Percentiles rank a stretch among this genome's conserved stretches.
Evolutionary conservation across 2,329 filamentous ascomycete species (phyloP).

Genomic region (Zarea fungicola): DNA sequence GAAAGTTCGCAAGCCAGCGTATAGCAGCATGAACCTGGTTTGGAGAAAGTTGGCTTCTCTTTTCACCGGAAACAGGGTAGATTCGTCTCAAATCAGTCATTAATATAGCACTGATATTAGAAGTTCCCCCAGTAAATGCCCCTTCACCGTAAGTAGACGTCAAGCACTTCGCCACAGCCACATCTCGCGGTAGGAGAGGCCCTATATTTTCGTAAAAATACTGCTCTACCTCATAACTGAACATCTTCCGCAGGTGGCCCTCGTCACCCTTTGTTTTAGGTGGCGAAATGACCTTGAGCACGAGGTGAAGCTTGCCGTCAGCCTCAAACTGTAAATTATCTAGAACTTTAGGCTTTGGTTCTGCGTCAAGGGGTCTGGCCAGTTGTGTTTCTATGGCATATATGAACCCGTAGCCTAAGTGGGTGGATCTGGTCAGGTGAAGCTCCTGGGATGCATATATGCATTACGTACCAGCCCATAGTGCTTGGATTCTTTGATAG

Average conservation of each 20-base stretch:
- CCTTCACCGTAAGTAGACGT: constrained; percentile 31
- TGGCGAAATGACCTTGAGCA: constrained; percentile 57
- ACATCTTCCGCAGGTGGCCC: constrained; percentile 59
- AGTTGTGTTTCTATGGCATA: constrained; percentile 45
- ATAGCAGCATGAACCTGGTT: constrained; percentile 49
- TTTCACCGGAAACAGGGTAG: constrained; percentile 54
- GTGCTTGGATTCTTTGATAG: constrained; percentile 33
- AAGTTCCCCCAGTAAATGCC: constrained; percentile 24
- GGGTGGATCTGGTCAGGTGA: neutral
- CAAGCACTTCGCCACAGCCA: constrained; percentile 47
- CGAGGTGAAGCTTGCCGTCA: constrained; percentile 32
- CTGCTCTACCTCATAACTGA: constrained; percentile 64
- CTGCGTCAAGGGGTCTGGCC: constrained; percentile 16
- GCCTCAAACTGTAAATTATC: neutral
- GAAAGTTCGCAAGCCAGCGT: constrained; percentile 59
- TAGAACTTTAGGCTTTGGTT: constrained; percentile 5
- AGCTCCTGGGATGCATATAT: neutral
- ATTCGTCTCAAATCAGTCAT: constrained; percentile 49
- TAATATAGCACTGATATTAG: constrained; percentile 46
- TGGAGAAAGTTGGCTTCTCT: constrained; percentile 40
- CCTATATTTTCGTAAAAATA: constrained; percentile 57
- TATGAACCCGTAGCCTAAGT: constrained; percentile 47
- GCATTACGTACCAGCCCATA: constrained; percentile 36
- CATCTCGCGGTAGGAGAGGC: constrained; percentile 36
- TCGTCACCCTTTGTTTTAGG: constrained; percentile 44